Evolutionary conservation across 495 filamentous ascomycete genomes (phyloP).

Genomic region (Terfezia boudieri): DNA sequence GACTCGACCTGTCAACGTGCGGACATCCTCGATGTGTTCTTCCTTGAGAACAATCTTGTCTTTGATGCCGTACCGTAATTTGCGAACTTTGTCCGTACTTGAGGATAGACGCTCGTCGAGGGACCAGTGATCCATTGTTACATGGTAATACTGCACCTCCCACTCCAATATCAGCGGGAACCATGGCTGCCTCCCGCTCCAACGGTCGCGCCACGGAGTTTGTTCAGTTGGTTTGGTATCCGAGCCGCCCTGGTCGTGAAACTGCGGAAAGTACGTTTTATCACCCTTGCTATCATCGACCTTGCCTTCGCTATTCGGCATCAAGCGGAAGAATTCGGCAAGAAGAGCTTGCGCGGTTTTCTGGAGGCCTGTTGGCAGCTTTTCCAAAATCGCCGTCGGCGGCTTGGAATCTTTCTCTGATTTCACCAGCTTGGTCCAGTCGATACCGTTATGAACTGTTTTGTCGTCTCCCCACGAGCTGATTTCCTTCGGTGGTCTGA

Average conservation of each 20-base stretch:
- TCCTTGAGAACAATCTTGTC: neutral
- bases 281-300: neutral
- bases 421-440: neutral
- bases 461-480: neutral
- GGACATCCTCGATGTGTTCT: slow-evolving; percentile 13
- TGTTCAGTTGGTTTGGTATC: slow-evolving; percentile 1
- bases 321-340: slow-evolving; percentile 9
- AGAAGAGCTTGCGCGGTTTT: slow-evolving; percentile 7
- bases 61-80: slow-evolving; percentile 14
- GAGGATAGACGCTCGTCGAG: slow-evolving; percentile 5
- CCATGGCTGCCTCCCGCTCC: slow-evolving; percentile 26
- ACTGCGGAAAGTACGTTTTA: neutral
- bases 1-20: slow-evolving; percentile 21
- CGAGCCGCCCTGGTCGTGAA: slow-evolving; percentile 4
- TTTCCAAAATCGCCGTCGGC: neutral
- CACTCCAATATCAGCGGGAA: slow-evolving; percentile 32
- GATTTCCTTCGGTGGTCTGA: slow-evolving; percentile 20
- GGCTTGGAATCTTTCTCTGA: neutral
- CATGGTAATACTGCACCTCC: slow-evolving; percentile 30
- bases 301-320: neutral
- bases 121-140: slow-evolving; percentile 20
- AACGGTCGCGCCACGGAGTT: slow-evolving; percentile 19
- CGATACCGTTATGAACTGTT: neutral
- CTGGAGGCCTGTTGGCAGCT: slow-evolving; percentile 6
- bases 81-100: neutral